phyloP scores from a whole-genome alignment of 345 rosid species.

The Camelina hispida region DNA sequence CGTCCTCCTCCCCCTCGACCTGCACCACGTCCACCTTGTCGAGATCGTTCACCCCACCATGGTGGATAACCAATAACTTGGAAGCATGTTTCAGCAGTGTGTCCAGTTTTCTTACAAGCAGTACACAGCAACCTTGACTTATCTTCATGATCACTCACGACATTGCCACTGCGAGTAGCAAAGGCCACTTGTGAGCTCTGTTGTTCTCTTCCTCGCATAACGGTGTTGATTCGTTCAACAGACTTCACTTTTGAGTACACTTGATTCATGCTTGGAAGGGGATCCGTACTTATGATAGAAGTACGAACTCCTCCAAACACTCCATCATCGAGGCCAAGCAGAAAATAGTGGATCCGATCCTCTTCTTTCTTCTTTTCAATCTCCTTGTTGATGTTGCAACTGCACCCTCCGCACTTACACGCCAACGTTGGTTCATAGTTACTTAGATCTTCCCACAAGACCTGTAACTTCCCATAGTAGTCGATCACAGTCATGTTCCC shows the following conservation, averaged over 20 bases:
- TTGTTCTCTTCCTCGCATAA: background rate
- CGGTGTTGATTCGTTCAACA: background rate
- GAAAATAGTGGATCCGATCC: background rate
- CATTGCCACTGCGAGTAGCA: background rate
- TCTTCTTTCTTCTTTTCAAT: background rate
- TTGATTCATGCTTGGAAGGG: background rate
- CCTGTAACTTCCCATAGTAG: too few species aligned
- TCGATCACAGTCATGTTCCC: background rate
- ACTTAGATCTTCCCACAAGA: background rate
- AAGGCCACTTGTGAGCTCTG: background rate
- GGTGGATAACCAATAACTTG: too few species aligned
- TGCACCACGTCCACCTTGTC: too few species aligned
- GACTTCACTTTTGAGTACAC: background rate
- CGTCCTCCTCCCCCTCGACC: too few species aligned
- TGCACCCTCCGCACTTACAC: background rate
- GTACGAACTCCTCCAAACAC: background rate
- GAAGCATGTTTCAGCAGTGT: too few species aligned
- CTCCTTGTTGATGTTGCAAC: background rate
- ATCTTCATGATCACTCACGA: too few species aligned
- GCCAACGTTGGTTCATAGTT: background rate
- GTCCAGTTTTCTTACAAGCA: too few species aligned
- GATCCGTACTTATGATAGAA: background rate
- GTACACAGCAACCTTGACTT: too few species aligned
- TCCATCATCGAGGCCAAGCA: background rate
- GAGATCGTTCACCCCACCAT: too few species aligned